Percentiles rank a stretch among this genome's conserved stretches.
phyloP scores from a whole-genome alignment of 306 rosid species.

The Lathyrus aphaca region DNA sequence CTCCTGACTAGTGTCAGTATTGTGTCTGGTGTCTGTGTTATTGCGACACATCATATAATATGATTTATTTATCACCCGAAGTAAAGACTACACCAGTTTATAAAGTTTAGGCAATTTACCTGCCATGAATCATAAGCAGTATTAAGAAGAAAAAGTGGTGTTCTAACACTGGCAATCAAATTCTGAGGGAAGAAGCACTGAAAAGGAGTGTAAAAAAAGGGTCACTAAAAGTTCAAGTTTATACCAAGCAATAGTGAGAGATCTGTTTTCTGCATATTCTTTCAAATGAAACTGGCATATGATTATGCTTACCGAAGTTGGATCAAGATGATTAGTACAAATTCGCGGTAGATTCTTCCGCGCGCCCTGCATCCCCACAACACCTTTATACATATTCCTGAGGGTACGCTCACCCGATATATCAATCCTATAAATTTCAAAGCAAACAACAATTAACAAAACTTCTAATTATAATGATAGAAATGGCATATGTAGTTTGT shows the following conservation, averaged over 20 bases:
- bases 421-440: slow-evolving; percentile 56
- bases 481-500: slow-evolving; percentile 13
- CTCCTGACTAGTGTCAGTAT: not conserved
- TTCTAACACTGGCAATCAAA: slow-evolving; percentile 61
- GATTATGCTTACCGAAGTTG: slow-evolving; percentile 69
- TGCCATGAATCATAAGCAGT: slow-evolving; percentile 99
- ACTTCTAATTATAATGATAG: not conserved
- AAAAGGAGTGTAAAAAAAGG: slow-evolving; percentile 2
- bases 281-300: too few species aligned
- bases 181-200: slow-evolving; percentile 99
- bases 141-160: slow-evolving; percentile 89
- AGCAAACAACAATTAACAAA: slow-evolving; percentile 16
- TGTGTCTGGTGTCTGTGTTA: not conserved
- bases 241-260: too few species aligned
- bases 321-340: slow-evolving; percentile 79
- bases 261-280: too few species aligned
- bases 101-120: slow-evolving; percentile 52
- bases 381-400: slow-evolving; percentile 68
- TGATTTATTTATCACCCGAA: not conserved
- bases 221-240: slow-evolving; percentile 33
- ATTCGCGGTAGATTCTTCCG: slow-evolving; percentile 62
- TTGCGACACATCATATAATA: not conserved
- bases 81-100: slow-evolving; percentile 13
- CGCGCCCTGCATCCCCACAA: slow-evolving; percentile 78
- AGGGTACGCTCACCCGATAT: slow-evolving; percentile 70